Conservation (phyloP, 768 basidiomycete genomes). For the Candolleomyces aberdarensis region DNA sequence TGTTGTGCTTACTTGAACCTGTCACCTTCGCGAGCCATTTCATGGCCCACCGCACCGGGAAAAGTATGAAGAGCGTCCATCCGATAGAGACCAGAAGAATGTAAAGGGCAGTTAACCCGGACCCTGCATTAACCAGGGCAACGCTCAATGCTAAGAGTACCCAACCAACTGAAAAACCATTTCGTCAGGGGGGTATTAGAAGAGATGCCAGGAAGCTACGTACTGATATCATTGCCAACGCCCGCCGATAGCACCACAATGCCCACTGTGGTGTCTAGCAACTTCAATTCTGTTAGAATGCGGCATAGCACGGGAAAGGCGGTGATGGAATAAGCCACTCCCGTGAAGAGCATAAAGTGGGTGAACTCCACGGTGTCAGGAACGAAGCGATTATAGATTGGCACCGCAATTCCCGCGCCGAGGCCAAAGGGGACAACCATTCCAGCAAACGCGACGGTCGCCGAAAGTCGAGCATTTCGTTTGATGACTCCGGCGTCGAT, state of each 20-base stretch:
- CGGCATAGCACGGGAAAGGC: slow-evolving; percentile 83
- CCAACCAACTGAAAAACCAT: slow-evolving; percentile 61
- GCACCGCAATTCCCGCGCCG: slow-evolving; percentile 72
- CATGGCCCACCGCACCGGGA: slow-evolving; percentile 60
- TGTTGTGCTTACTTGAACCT: slow-evolving; percentile 53
- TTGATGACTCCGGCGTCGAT: slow-evolving; percentile 70
- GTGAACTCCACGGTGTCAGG: slow-evolving; percentile 60
- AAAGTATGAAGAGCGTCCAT: slow-evolving; percentile 75
- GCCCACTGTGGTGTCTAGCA: slow-evolving; percentile 85
- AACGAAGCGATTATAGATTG: slow-evolving; percentile 69
- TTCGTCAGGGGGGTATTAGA: neutral
- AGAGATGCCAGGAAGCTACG: neutral
- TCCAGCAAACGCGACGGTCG: slow-evolving; percentile 62
- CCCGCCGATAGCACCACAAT: slow-evolving; percentile 80
- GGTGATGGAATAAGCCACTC: slow-evolving; percentile 79
- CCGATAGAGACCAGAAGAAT: slow-evolving; percentile 78
- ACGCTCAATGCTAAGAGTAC: slow-evolving; percentile 84
- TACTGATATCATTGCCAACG: slow-evolving; percentile 38
- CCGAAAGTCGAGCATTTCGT: slow-evolving; percentile 57
- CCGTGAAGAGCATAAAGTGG: slow-evolving; percentile 82
- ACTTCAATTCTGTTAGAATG: slow-evolving; percentile 78
- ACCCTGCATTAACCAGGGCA: slow-evolving; percentile 85
- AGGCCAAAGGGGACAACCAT: slow-evolving; percentile 77
- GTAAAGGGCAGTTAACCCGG: slow-evolving; percentile 81
- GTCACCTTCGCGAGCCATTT: slow-evolving; percentile 73